Base-by-base conservation (phyloP, 257 asterid genomes). In the Capsicum rhomboideum region DNA sequence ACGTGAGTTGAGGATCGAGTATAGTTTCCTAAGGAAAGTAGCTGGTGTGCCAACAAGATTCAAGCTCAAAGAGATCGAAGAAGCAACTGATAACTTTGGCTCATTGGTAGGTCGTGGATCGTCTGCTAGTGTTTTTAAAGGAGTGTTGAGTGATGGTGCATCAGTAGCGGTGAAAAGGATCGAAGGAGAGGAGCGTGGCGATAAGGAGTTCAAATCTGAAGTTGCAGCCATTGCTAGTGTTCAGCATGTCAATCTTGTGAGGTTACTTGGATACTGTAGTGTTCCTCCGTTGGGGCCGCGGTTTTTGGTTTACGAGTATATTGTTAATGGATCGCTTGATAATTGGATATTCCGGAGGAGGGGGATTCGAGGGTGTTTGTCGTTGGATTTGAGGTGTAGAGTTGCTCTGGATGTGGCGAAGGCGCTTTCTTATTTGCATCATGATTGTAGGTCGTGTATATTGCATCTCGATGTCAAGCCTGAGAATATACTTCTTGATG, bases 401-500 rank as follows among this genome's bases (percentile, higher is more conserved):
- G 94, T 91, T 37, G 95, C 94, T 1, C 46, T 90, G 1, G 95
- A 94, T 71, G 94, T 94, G 0, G 98, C 98, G 0, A 92, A 83
- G 78, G 98, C 93, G 1, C 92, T 94, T 12, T 86, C 97, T 0
- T 94, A 94, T 63, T 77, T 94, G 2, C 98, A 94, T 84, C 97
- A 93, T 13, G 97, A 94, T 78, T 94, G 97, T 55, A 82, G 97
- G 16, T 93, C 98, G 1, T 91, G 97, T 66, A 87, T 94, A 1
- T 66, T 94, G 4, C 98, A 94, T 78, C 91, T 94, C 1, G 98
- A 94, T 74, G 90, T 94, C 6, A 94, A 94, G 85, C 98, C 97
- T 0, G 97, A 94, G 46, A 94, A 94, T 55, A 93, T 94, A 12
- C 84, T 94, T 37, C 61, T 94, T 0, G 97, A 93, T 6, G 94